Conservation (phyloP, 1,284 basidiomycete species). For the Leccinum fallax region DNA sequence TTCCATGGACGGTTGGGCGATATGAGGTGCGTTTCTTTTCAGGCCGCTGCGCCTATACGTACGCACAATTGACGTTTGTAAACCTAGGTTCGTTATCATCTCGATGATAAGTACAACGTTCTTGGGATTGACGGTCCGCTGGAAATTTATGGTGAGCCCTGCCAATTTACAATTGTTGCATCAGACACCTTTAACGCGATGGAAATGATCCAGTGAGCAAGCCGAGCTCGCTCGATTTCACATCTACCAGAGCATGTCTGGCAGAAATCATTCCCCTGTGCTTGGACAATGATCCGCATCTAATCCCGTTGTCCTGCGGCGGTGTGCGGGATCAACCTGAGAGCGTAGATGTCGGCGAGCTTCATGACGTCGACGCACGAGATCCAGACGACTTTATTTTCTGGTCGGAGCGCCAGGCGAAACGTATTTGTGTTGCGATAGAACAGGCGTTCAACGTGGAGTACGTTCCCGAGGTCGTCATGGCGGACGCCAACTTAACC, state of each 20-base stretch:
- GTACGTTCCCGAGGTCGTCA: conserved; percentile 84
- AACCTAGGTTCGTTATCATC: conserved; percentile 76
- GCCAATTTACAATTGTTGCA: background rate
- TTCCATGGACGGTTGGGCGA: conserved; percentile 85
- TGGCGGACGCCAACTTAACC: conserved; percentile 91
- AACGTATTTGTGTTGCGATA: conserved; percentile 80
- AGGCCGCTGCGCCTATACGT: background rate
- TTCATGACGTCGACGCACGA: conserved; percentile 41
- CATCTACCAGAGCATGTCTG: conserved; percentile 64
- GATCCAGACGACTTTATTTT: conserved; percentile 94
- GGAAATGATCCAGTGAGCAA: conserved; percentile 56
- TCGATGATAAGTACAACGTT: conserved; percentile 96
- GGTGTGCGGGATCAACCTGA: conserved; percentile 25
- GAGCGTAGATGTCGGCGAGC: conserved; percentile 14
- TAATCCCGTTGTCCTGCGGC: conserved; percentile 78
- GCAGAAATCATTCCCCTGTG: conserved; percentile 83
- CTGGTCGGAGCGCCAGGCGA: conserved; percentile 89
- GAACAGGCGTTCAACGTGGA: conserved; percentile 86
- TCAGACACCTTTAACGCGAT: conserved; percentile 5
- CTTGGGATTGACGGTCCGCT: conserved; percentile 83
- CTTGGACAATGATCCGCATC: conserved; percentile 80
- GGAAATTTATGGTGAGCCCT: conserved; percentile 79
- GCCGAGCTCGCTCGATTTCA: conserved; percentile 63
- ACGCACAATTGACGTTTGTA: conserved; percentile 3
- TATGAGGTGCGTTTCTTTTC: conserved; percentile 70